phyloP scores from a whole-genome alignment of 2,329 filamentous ascomycete genomes.

The Fusarium multiceps region DNA sequence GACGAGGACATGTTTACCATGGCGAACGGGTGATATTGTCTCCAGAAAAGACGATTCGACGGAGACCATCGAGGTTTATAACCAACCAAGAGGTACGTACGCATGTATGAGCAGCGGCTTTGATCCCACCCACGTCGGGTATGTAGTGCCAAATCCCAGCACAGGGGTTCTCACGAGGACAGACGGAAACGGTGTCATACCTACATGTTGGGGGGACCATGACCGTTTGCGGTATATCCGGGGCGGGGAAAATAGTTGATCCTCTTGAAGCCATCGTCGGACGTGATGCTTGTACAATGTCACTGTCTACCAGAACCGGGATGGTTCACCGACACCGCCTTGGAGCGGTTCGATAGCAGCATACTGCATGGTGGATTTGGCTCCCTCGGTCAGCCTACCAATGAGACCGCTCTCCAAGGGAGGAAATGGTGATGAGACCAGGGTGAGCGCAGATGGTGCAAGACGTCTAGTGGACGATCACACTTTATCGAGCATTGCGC shows the following conservation, averaged over 20 bases:
- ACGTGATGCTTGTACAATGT: slow-evolving; percentile 46
- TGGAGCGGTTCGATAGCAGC: slow-evolving; percentile 46
- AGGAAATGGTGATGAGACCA: slow-evolving; percentile 46
- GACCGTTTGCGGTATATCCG: slow-evolving; percentile 46
- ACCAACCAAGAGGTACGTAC: slow-evolving; percentile 24
- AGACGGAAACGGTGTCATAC: slow-evolving; percentile 47
- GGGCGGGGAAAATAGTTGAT: slow-evolving; percentile 44
- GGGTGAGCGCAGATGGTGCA: slow-evolving; percentile 48
- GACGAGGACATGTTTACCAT: slow-evolving; percentile 27
- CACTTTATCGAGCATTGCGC: slow-evolving; percentile 46
- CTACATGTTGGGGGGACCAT: slow-evolving; percentile 41
- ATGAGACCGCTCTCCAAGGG: slow-evolving; percentile 42
- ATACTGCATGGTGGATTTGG: slow-evolving; percentile 41
- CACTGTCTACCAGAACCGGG: slow-evolving; percentile 43
- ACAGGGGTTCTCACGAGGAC: slow-evolving; percentile 45
- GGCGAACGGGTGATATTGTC: neutral
- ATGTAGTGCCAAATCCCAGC: slow-evolving; percentile 35
- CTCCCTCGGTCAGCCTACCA: slow-evolving; percentile 44
- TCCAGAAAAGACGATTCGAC: slow-evolving; percentile 15
- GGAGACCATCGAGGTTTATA: slow-evolving; percentile 30
- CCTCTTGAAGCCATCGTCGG: slow-evolving; percentile 46
- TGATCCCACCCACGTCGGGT: slow-evolving; percentile 43
- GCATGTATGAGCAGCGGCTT: slow-evolving; percentile 36
- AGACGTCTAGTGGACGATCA: slow-evolving; percentile 45
- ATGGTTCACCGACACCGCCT: slow-evolving; percentile 48